Conservation (phyloP, 768 basidiomycete genomes). For the Sarcodon sp. region DNA sequence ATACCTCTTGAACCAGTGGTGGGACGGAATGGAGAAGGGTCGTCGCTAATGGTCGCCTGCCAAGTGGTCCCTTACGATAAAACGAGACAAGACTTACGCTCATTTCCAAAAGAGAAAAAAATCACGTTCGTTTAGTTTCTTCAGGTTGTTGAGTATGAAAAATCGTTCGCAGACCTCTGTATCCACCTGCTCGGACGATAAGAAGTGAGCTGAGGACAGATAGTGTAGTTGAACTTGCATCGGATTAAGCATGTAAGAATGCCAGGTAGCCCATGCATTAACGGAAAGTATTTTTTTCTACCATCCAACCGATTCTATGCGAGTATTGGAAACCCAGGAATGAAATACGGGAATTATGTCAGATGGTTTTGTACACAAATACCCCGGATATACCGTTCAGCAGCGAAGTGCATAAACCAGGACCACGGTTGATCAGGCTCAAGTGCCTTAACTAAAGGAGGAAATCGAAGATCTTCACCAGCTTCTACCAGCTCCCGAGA, state of each 20-base stretch:
- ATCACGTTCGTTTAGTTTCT: neutral
- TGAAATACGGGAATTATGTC: conserved; percentile 4
- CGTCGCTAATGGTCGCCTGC: neutral
- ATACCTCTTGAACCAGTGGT: conserved; percentile 3
- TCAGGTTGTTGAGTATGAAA: neutral
- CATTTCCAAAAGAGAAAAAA: no score
- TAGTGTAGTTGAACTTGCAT: conserved; percentile 12
- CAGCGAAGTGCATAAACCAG: conserved; percentile 6
- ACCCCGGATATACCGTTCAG: conserved; percentile 4
- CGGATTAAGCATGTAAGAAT: conserved; percentile 25
- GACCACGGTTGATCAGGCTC: conserved; percentile 3
- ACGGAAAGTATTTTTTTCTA: conserved; percentile 19
- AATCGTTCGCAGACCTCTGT: conserved; percentile 4
- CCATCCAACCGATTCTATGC: conserved; percentile 6
- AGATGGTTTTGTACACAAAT: neutral
- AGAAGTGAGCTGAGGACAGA: neutral
- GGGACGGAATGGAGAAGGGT: neutral
- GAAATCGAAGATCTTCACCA: neutral
- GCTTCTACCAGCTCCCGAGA: conserved; percentile 1
- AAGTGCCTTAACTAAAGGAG: neutral
- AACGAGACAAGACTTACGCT: neutral
- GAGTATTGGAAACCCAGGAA: neutral
- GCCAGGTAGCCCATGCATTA: conserved; percentile 31
- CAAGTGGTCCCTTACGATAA: neutral
- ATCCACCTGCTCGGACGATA: conserved; percentile 3